Evolutionary conservation across 805 yeast genomes (phyloP), one percentile per base, ranked within the genome.

Genomic region (Metschnikowia lunata): DNA sequence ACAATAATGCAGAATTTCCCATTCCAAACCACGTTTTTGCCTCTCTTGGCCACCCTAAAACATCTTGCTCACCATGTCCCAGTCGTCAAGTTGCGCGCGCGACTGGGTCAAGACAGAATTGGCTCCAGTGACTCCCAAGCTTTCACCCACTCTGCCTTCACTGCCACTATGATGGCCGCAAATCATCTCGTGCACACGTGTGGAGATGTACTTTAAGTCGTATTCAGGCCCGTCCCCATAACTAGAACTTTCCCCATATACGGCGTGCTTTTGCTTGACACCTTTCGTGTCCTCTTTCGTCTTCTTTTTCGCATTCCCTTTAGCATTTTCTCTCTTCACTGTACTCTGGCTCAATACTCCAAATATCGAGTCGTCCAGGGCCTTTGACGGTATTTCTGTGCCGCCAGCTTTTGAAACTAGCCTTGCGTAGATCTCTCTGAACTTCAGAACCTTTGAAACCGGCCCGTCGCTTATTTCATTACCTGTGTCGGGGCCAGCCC

Each of bases 31-130:
- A n/a, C n/a, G n/a, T n/a, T n/a, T n/a, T n/a, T n/a, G n/a, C n/a
- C n/a, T n/a, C n/a, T n/a, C n/a, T n/a, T n/a, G 11, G 11, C 34
- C 13, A 8, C 34, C 6, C 27, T 26, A 43, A 33, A 59, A 53
- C 56, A 62, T 56, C 30, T 59, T 55, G 45, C 68, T 63, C 6
- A 66, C 64, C 40, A 65, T 55, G 42, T 65, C 70, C 72, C 72
- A 66, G 26, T 66, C 70, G 29, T 64, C 63, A 10, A 58, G 42
- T 40, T 57, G 63, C 9, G 51, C 46, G 40, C 57, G 59, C 4
- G 61, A 53, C 38, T 62, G 63, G 38, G 58, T 55, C 47, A 59
- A 47, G 47, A 52, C 47, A 13, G 50, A 46, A 11, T 35, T 43
- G 30, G 42, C 42, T 10, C 43, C 43, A 30, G 27, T 3, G 23